Conservation (phyloP, 306 rosid species). For the Fragaria vesca region DNA sequence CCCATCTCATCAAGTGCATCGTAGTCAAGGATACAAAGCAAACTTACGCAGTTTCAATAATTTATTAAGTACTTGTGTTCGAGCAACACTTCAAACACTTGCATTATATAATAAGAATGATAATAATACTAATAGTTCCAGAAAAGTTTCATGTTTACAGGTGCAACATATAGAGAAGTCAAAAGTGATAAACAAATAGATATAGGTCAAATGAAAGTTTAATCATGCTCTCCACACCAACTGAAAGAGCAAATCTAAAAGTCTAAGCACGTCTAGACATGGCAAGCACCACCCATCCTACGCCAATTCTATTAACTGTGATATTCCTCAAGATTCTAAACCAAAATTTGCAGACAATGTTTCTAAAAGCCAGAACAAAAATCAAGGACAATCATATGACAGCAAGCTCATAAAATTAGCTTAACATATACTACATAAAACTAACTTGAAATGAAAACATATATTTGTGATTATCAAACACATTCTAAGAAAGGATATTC, state of each 20-base stretch:
- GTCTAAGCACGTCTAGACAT: background rate
- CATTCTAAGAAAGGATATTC: conserved; percentile 45
- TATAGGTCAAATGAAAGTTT: background rate
- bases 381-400: background rate
- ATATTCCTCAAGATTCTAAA: background rate
- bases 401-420: background rate
- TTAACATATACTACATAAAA: background rate
- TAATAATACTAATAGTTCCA: background rate
- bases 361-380: background rate
- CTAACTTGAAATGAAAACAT: background rate
- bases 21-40: conserved; percentile 33
- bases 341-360: background rate
- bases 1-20: conserved; percentile 54
- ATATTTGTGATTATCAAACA: background rate
- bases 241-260: background rate
- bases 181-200: conserved; percentile 9
- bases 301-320: background rate
- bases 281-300: background rate
- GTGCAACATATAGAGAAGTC: background rate
- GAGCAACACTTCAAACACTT: background rate
- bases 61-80: background rate
- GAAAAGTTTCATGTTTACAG: background rate
- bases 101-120: background rate
- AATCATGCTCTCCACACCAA: conserved; percentile 4
- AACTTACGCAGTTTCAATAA: background rate